Base-by-base conservation (phyloP, 2,329 filamentous ascomycete species). In the Cyanodermella asteris region DNA sequence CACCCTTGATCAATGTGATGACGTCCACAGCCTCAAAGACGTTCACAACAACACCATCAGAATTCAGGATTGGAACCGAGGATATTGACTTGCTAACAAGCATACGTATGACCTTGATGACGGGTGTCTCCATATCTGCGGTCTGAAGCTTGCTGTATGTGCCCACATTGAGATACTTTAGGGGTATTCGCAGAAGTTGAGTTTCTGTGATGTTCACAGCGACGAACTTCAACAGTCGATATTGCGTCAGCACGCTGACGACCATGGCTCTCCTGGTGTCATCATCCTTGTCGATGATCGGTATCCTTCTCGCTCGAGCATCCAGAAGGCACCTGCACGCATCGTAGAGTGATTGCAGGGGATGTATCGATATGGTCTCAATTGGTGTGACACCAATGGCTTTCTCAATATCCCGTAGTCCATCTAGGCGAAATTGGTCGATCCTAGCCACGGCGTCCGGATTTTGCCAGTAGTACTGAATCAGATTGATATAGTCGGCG, bases 401-500 rank as follows among this genome's bases (percentile, higher is more conserved):
- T 42, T 74, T 84, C 55, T 97, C 87, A 36, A 97, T 87, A 36
- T 94, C 87, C 64, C 84, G 67, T 30, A 97, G 63, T 44, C 80
- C 91, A 52, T 77, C 84, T 33, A 97, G 55, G 23, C 80, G 72
- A 47, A 97, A 93, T 47, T 91, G 77, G 37, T 94, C 87, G 39
- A 97, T 76, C 44, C 84, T 72, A 36, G 72, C 69, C 32, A 94
- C 64, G 30, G 82, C 75, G 36, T 91, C 78, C 3, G 84, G 87
- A 39, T 87, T 90, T 50, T 94, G 82, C 60, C 81, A 93, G 57
- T 97, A 94, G 52, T 97, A 97, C 47, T 94, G 84, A 20, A 97
- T 91, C 29, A 97, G 74, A 43, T 97, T 97, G 53, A 97, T 90
- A 48, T 87, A 97, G 52, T 97, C 87, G 32, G 81, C 91, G 34